phyloP scores from a whole-genome alignment of 2,329 filamentous ascomycete species.

The Ceratocystis lukuohia region DNA sequence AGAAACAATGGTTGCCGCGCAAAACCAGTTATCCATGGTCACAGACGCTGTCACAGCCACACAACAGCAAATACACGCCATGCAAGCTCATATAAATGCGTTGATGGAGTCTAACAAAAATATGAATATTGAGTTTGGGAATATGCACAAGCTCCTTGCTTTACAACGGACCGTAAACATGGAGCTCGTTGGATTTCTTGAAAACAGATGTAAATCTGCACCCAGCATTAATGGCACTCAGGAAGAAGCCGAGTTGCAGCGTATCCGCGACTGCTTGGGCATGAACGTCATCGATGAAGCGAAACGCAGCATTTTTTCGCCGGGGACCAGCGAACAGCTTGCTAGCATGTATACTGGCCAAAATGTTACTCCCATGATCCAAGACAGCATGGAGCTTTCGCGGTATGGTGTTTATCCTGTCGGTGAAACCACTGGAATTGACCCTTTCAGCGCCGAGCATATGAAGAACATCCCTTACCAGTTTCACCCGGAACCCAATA shows the following conservation, averaged over 20 bases:
- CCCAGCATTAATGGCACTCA: slow-evolving; percentile 16
- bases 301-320: slow-evolving; percentile 17
- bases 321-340: slow-evolving; percentile 13
- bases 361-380: slow-evolving; percentile 32
- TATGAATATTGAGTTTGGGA: slow-evolving; percentile 48
- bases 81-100: slow-evolving; percentile 75
- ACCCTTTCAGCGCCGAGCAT: slow-evolving; percentile 87
- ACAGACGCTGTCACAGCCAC: slow-evolving; percentile 13
- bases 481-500: slow-evolving; percentile 28
- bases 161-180: slow-evolving; percentile 43
- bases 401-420: slow-evolving; percentile 75
- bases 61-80: slow-evolving; percentile 36
- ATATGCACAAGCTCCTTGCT: slow-evolving; percentile 47
- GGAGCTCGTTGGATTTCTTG: slow-evolving; percentile 43
- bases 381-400: slow-evolving; percentile 42
- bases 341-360: slow-evolving; percentile 15
- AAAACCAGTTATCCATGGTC: slow-evolving; percentile 40
- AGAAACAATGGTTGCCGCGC: slow-evolving; percentile 73
- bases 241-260: slow-evolving; percentile 32
- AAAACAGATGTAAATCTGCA: slow-evolving; percentile 17
- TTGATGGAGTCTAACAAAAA: slow-evolving; percentile 51
- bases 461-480: slow-evolving; percentile 88
- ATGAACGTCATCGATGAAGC: slow-evolving; percentile 3
- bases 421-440: slow-evolving; percentile 79
- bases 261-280: slow-evolving; percentile 32